Percentiles rank a stretch among this genome's conserved stretches.
These are phyloP conservation scores for Aspergillus avenaceus DNA, from an alignment of 495 filamentous ascomycete genomes.

Conservation along the genomic window DNA sequence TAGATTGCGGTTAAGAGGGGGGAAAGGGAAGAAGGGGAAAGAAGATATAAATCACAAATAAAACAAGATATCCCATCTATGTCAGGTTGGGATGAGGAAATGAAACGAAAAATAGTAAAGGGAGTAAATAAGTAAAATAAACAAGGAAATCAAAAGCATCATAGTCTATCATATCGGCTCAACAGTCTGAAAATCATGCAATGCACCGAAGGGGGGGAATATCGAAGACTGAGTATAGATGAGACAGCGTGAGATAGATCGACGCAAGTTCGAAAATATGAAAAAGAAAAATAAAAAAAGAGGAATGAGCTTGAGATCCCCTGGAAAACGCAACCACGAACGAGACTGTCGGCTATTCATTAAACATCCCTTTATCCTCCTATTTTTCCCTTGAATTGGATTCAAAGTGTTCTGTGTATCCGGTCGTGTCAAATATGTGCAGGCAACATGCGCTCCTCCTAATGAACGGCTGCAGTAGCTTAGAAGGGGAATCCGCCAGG, in stretches of 20 bases:
- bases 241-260: constrained; percentile 6
- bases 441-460: not conserved
- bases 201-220: constrained; percentile 5
- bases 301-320: not conserved
- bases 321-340: not conserved
- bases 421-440: not conserved
- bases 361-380: not conserved
- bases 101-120: constrained; percentile 1
- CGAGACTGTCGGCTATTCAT: not conserved
- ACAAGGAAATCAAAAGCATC: constrained; percentile 2
- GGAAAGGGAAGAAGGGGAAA: not conserved
- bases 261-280: constrained; percentile 12
- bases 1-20: not conserved
- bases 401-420: not conserved
- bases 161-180: constrained; percentile 9
- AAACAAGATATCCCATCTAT: constrained; percentile 11
- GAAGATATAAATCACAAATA: constrained; percentile 4
- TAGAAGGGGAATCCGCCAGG: constrained; percentile 40
- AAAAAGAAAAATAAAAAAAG: not conserved
- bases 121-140: not conserved
- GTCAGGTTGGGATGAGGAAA: constrained; percentile 2
- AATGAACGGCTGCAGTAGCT: not conserved
- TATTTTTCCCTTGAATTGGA: not conserved
- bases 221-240: constrained; percentile 1
- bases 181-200: constrained; percentile 12